Percentiles rank a stretch among this genome's conserved stretches.
Conservation (phyloP, 2,329 filamentous ascomycete genomes). For the Teratosphaeriaceae sp. region DNA sequence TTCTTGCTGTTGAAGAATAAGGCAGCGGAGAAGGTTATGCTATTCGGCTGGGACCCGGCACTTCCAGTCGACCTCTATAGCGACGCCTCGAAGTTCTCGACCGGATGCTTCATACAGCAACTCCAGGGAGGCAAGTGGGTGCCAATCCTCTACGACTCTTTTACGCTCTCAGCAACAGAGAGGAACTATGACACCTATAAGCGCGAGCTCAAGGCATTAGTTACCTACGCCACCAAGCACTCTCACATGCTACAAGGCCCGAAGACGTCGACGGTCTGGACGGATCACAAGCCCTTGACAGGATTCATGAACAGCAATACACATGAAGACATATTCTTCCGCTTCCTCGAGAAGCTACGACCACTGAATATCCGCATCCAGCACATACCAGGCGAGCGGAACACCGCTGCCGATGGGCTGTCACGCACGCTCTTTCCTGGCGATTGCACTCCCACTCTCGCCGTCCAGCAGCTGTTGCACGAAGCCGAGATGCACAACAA, state of each 20-base stretch:
- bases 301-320: neutral
- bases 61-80: neutral
- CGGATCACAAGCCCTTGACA: neutral
- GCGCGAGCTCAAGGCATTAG: neutral
- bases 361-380: neutral
- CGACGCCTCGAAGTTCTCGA: neutral
- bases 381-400: too few species aligned
- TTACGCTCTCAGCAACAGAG: neutral
- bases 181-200: neutral
- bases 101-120: neutral
- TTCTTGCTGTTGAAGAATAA: neutral
- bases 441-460: too few species aligned
- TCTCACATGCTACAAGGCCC: neutral
- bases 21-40: neutral
- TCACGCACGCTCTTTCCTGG: too few species aligned
- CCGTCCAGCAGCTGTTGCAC: too few species aligned
- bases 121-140: neutral
- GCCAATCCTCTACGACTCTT: neutral
- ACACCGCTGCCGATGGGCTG: too few species aligned
- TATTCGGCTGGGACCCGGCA: neutral
- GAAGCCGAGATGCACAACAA: too few species aligned
- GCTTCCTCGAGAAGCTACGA: neutral
- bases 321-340: neutral
- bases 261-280: neutral
- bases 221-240: neutral